phyloP scores from a whole-genome alignment of 345 rosid genomes.

The Brassica cretica region DNA sequence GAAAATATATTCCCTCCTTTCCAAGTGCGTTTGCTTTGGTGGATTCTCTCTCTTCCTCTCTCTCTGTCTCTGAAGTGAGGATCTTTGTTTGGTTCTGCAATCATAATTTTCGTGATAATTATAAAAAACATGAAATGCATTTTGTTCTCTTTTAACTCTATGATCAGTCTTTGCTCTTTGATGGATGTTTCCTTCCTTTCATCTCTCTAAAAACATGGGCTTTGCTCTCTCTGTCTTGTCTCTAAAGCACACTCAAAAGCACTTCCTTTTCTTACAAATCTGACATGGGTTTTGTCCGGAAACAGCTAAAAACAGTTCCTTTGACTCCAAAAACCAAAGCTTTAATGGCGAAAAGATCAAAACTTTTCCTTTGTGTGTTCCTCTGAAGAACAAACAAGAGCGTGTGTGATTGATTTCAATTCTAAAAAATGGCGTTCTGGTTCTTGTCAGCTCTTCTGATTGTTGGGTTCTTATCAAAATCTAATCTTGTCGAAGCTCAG shows the following conservation, averaged over 20 bases:
- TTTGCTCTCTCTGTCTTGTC: constrained; percentile 29
- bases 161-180: constrained; percentile 21
- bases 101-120: constrained; percentile 1
- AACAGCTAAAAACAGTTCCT: constrained; percentile 22
- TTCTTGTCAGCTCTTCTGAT: constrained; percentile 49
- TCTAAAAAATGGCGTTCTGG: constrained; percentile 43
- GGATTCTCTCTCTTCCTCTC: constrained; percentile 28
- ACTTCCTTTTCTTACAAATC: constrained; percentile 30
- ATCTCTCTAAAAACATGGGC: constrained; percentile 26
- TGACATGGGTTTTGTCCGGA: constrained; percentile 38
- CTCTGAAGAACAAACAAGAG: constrained; percentile 12
- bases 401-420: constrained; percentile 14
- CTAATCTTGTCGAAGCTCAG: constrained; percentile 50
- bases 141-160: constrained; percentile 36
- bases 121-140: constrained; percentile 20
- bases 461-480: constrained; percentile 54
- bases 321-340: constrained; percentile 38
- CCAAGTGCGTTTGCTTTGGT: constrained; percentile 43
- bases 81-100: constrained; percentile 50
- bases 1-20: constrained; percentile 39
- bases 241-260: constrained; percentile 24
- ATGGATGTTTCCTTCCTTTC: constrained; percentile 19
- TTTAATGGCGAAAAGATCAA: constrained; percentile 32
- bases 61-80: constrained; percentile 33
- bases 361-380: neutral